These are phyloP conservation scores for Diplodia intermedia DNA, from an alignment of 2,329 filamentous ascomycete genomes.

Conservation along the genomic window DNA sequence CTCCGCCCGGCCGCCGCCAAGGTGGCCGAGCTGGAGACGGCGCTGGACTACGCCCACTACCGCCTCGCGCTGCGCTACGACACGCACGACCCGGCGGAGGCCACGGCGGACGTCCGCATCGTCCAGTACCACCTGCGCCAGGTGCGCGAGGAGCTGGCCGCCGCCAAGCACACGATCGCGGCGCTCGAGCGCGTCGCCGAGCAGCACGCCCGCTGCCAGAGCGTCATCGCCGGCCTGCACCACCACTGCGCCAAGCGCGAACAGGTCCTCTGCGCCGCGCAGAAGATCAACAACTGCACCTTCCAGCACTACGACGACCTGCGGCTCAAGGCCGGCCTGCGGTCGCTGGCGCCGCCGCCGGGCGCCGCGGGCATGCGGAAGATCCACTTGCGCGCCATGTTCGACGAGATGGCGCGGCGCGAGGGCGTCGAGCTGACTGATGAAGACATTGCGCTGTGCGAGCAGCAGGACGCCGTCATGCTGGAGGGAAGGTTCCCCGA, in stretches of 20 bases:
- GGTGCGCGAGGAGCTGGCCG: not conserved
- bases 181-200: not conserved
- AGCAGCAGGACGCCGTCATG: not conserved
- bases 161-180: not conserved
- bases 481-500: not conserved
- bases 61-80: not conserved
- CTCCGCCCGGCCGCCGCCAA: too few species aligned
- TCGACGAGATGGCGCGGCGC: not conserved
- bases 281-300: not conserved
- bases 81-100: not conserved
- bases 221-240: not conserved
- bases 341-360: not conserved
- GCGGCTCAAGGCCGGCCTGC: not conserved
- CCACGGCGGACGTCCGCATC: accelerated
- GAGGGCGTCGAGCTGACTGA: not conserved
- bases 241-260: not conserved
- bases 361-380: not conserved
- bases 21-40: too few species aligned
- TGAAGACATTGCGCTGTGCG: not conserved
- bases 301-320: not conserved
- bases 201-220: not conserved
- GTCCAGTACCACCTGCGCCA: not conserved
- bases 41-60: too few species aligned
- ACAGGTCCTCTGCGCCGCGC: not conserved
- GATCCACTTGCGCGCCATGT: not conserved